A percentile compares a stretch with the other conserved stretches of the same genome.
Evolutionary conservation across 495 filamentous ascomycete genomes (phyloP).

Genomic region (Astrothelium subdiscretum): DNA sequence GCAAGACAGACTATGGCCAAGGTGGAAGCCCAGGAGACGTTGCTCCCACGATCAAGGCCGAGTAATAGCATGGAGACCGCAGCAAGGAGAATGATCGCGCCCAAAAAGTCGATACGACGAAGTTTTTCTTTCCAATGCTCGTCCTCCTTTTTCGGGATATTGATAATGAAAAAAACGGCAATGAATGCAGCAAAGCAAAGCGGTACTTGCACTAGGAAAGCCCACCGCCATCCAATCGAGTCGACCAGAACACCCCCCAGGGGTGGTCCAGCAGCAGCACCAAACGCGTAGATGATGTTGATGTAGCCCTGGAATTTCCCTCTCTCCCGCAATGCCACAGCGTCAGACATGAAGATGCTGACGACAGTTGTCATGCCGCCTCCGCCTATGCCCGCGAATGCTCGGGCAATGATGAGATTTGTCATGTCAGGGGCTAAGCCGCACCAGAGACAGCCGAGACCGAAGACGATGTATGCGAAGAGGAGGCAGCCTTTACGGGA

Average conservation of each 20-base stretch:
- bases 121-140: conserved; percentile 53
- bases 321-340: conserved; percentile 63
- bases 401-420: conserved; percentile 56
- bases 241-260: conserved; percentile 67
- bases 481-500: conserved; percentile 66
- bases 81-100: conserved; percentile 52
- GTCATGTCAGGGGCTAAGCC: conserved; percentile 59
- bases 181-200: conserved; percentile 56
- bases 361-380: conserved; percentile 80
- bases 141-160: conserved; percentile 46
- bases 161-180: conserved; percentile 48
- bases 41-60: conserved; percentile 69
- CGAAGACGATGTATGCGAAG: conserved; percentile 64
- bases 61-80: conserved; percentile 63
- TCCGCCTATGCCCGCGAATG: conserved; percentile 68
- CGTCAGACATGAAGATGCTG: conserved; percentile 65
- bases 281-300: conserved; percentile 66
- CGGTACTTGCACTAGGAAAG: conserved; percentile 62
- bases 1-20: conserved; percentile 49
- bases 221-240: conserved; percentile 72
- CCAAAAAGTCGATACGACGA: conserved; percentile 66
- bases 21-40: conserved; percentile 52
- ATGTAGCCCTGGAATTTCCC: conserved; percentile 75
- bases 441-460: conserved; percentile 59
- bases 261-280: conserved; percentile 59